phyloP scores from a whole-genome alignment of 2,329 filamentous ascomycete species.

The Fusarium sulawesiense region DNA sequence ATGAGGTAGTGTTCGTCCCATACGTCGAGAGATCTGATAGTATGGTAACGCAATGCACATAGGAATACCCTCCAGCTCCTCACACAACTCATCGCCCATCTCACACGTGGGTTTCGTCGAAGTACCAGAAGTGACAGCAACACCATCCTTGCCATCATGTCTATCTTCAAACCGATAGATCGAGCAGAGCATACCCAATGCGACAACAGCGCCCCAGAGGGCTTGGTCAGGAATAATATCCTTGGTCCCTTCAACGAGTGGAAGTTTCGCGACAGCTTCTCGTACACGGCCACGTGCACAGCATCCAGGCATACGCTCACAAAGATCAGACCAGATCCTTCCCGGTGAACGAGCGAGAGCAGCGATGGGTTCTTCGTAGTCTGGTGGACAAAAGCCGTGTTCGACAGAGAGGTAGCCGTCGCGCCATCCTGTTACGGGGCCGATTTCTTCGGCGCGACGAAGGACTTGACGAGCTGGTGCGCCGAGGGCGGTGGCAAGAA shows the following conservation, averaged over 20 bases:
- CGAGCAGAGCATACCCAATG: constrained; percentile 63
- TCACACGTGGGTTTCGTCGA: constrained; percentile 53
- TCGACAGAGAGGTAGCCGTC: constrained; percentile 55
- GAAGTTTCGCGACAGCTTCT: constrained; percentile 61
- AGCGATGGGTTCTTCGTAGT: constrained; percentile 61
- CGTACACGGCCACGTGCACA: constrained; percentile 62
- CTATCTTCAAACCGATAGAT: constrained; percentile 66
- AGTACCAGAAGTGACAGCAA: constrained; percentile 48
- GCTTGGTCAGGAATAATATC: constrained; percentile 64
- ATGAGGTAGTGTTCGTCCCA: constrained; percentile 64
- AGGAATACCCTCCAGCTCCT: constrained; percentile 62
- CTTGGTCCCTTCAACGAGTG: constrained; percentile 60
- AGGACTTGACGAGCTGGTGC: constrained; percentile 66
- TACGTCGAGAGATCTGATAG: constrained; percentile 61
- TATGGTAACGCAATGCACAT: constrained; percentile 61
- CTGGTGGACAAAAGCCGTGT: constrained; percentile 63
- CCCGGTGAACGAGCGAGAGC: constrained; percentile 60
- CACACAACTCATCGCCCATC: constrained; percentile 63
- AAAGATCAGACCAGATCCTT: constrained; percentile 66
- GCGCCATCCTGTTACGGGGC: constrained; percentile 62
- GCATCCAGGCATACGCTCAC: constrained; percentile 65
- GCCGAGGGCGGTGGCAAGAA: constrained; percentile 64
- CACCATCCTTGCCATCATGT: constrained; percentile 64
- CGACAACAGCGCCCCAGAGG: constrained; percentile 64
- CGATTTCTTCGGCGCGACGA: constrained; percentile 64